Conservation (phyloP, 2,329 filamentous ascomycete genomes). For the Fusarium sp. region DNA sequence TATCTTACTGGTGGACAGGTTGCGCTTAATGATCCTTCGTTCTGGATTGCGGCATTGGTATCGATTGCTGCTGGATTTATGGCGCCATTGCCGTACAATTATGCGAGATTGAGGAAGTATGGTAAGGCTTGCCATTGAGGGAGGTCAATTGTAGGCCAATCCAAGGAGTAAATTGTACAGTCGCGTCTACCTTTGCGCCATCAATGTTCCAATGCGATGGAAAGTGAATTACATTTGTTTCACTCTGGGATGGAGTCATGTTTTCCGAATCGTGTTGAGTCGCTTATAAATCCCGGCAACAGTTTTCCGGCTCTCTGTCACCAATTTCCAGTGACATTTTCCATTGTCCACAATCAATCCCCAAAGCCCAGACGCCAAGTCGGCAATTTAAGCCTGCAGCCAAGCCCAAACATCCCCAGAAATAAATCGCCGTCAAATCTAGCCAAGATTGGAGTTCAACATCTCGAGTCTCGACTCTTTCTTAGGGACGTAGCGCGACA, state of each 20-base stretch:
- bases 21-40: constrained; percentile 58
- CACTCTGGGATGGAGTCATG: not conserved
- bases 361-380: not conserved
- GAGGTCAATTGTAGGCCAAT: too few relatives aligned
- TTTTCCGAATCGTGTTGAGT: not conserved
- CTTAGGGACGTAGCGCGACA: constrained; percentile 1
- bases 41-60: constrained; percentile 63
- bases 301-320: not conserved
- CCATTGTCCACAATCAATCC: not conserved
- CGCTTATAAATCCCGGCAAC: not conserved
- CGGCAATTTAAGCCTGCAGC: not conserved
- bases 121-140: constrained; percentile 61
- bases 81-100: constrained; percentile 66
- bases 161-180: not conserved
- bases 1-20: constrained; percentile 65
- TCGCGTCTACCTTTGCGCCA: not conserved
- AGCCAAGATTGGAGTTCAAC: not conserved
- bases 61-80: constrained; percentile 59
- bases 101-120: constrained; percentile 59
- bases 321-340: not conserved
- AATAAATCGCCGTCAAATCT: constrained; percentile 8
- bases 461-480: constrained; percentile 1
- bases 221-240: not conserved
- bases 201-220: not conserved
- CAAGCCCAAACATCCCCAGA: not conserved